Base-by-base conservation (phyloP, 768 basidiomycete genomes). In the Lentinus brumalis region DNA sequence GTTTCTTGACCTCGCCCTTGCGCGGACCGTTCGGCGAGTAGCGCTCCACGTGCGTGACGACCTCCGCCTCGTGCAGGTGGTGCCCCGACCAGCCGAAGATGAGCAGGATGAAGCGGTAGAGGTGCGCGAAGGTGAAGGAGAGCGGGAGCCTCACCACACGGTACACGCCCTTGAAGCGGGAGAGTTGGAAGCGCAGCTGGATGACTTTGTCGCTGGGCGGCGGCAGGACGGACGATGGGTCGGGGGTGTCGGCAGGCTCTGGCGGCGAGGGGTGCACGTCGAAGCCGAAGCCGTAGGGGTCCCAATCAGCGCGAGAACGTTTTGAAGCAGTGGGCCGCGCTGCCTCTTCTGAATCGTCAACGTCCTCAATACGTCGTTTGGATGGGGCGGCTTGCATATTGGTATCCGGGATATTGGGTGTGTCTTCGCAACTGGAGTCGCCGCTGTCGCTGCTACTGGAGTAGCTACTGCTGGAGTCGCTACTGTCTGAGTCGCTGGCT, bases 31-130 rank as follows among this genome's bases (percentile, higher is more conserved):
- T 63, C 4, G 51, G 10, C 3, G 68, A 61, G 50, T 67, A 64
- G 44, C 69, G 59, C 47, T 68, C 66, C 45, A 67, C 65, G 31
- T 73, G 57, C 26, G 52, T 53, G 29, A 47, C 15, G 4, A 63
- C 53, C 29, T 59, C 47, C 18, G 38, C 32, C 15, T 45, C 62
- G 53, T 72, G 72, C 29, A 61, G 47, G 54, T 72, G 73, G 15
- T 59, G 54, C 26, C 70, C 50, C 40, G 60, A 63, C 73, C 73
- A 74, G 51, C 74, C 74, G 56, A 75, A 75, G 62, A 70, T 65
- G 63, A 69, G 71, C 50, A 69, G 69, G 52, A 75, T 66, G 62
- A 68, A 59, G 10, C 39, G 61, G 60, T 70, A 69, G 50, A 75
- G 66, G 55, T 75, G 69, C 61, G 69, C 66, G 47, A 75, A 72